Evolutionary conservation across 306 rosid genomes (phyloP).

Genomic region (Styphnolobium japonicum): DNA sequence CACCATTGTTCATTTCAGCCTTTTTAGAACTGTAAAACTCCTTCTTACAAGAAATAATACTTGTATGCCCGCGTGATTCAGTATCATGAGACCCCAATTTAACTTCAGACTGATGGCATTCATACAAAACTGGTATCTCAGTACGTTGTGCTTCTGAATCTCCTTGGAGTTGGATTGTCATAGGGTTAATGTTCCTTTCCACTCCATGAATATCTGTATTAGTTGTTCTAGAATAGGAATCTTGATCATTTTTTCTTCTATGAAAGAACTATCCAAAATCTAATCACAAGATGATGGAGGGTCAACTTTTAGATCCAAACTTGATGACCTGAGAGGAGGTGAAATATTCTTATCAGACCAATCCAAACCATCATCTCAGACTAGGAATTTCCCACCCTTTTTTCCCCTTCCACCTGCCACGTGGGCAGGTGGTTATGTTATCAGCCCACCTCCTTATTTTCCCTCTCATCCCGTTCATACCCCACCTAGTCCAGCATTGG

Average conservation of each 20-base stretch:
- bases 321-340: no score
- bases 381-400: no score
- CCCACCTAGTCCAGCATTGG: no score
- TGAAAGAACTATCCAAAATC: slow-evolving; percentile 35
- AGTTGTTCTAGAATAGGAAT: slow-evolving; percentile 40
- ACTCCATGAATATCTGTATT: slow-evolving; percentile 40
- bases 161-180: slow-evolving; percentile 36
- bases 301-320: no score
- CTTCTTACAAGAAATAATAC: slow-evolving; percentile 19
- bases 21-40: slow-evolving; percentile 37
- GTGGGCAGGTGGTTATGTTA: no score
- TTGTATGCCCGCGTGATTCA: slow-evolving; percentile 24
- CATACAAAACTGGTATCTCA: slow-evolving; percentile 30
- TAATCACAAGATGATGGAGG: no score
- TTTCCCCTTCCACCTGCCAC: no score
- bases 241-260: slow-evolving; percentile 50
- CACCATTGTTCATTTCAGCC: slow-evolving; percentile 47
- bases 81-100: slow-evolving; percentile 43
- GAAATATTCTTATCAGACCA: no score
- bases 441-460: no score
- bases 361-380: no score
- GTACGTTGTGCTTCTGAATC: slow-evolving; percentile 46
- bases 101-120: slow-evolving; percentile 40
- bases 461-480: no score
- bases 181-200: slow-evolving; percentile 32